Base-by-base conservation (phyloP, 179 eudicot genomes). In the Nepenthes alata region DNA sequence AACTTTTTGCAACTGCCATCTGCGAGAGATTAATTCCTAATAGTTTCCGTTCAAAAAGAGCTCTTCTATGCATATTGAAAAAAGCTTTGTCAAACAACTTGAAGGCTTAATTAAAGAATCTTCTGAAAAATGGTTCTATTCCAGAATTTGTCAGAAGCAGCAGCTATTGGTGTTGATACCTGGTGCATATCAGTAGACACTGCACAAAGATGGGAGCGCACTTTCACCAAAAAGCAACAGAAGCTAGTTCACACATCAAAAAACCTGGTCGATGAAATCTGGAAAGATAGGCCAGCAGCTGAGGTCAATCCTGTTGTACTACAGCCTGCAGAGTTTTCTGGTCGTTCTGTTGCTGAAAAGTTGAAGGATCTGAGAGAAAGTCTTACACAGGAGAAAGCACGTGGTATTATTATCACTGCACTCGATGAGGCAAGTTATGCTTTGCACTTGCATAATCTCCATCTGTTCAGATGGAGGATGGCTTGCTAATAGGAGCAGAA, bases 181-280 rank as follows among this genome's bases (percentile, higher is more conserved):
- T 93, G 98, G 98, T 85, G 95, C 81, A 65, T 93, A 66, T 87
- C 98, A 25, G 88, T 89, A 41, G 97, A 93, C 68, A 89, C 97
- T 70, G 98, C 95, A 44, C 86, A 85, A 35, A 83, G 79, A 74
- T 93, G 98, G 98, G 85, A 89, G 83, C 77, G 67, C 79, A 83
- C 83, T 36, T 85, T 93, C 70, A 65, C 85, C 60, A 82, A 71
- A 65, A 89, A 89, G 63, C 77, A 82, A 65, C 98, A 87, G 61
- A 89, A 83, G 75, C 58, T 93, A 61, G 80, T 93, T 37, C 83
- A 69, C 14, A 85, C 95, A 37, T 62, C 85, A 39, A 78, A 53
- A 64, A 89, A 93, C 76, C 80, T 89, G 77, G 91, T 89, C 14
- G 98, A 89, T 72, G 86, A 85, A 80, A 78, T 89, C 36, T 93